Conservation (phyloP, 495 filamentous ascomycete species). For the Talaromyces ruber region DNA sequence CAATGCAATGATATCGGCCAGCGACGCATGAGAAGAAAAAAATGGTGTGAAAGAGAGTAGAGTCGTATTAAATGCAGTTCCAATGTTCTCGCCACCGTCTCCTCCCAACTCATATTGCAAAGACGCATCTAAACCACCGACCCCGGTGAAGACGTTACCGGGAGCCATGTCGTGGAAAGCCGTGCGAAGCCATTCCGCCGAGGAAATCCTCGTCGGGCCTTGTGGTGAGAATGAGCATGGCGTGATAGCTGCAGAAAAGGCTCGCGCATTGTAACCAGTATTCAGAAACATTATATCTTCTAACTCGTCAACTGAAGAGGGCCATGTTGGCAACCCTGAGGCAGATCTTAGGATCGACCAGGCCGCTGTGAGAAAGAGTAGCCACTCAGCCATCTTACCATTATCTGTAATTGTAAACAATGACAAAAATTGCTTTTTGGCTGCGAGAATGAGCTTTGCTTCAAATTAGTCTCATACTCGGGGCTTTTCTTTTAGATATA, state of each 20-base stretch:
- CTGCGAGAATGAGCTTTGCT: not conserved
- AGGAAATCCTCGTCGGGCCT: conserved; percentile 44
- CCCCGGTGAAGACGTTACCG: conserved; percentile 32
- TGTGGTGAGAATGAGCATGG: conserved; percentile 49
- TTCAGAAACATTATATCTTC: conserved; percentile 56
- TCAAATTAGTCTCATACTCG: not conserved
- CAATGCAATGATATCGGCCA: conserved; percentile 51
- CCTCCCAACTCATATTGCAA: conserved; percentile 46
- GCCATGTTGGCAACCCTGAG: conserved; percentile 43
- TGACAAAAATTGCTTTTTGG: not conserved
- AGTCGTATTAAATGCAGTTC: conserved; percentile 47
- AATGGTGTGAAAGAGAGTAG: conserved; percentile 46
- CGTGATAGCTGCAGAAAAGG: conserved; percentile 46
- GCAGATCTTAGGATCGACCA: not conserved
- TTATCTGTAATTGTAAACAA: not conserved
- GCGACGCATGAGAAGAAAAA: conserved; percentile 37
- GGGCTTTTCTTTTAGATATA: not conserved
- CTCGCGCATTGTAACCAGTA: conserved; percentile 39
- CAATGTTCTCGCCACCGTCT: conserved; percentile 40
- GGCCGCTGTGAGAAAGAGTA: not conserved
- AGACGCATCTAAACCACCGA: conserved; percentile 53
- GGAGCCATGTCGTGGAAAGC: conserved; percentile 59
- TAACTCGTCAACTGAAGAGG: conserved; percentile 48
- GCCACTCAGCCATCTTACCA: not conserved
- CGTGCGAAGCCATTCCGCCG: conserved; percentile 53